These are phyloP conservation scores for Kwoniella sp. DNA, from an alignment of 768 basidiomycete genomes.

Conservation along the genomic window DNA sequence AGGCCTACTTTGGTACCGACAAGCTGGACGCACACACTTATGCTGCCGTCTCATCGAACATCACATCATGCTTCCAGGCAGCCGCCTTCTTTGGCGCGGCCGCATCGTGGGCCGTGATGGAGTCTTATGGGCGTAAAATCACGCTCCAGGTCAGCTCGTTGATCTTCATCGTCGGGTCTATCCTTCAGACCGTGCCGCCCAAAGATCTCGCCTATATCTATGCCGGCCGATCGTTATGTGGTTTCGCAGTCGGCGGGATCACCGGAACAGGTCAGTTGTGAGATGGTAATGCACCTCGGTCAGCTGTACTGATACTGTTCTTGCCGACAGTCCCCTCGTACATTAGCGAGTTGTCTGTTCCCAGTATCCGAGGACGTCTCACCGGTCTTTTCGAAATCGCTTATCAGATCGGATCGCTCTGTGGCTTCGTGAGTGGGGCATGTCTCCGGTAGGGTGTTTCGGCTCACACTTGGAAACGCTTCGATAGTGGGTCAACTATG, in stretches of 20 bases:
- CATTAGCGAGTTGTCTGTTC: conserved; percentile 50
- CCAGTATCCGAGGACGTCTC: conserved; percentile 37
- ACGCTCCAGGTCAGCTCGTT: conserved; percentile 48
- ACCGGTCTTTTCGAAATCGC: conserved; percentile 57
- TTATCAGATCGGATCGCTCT: conserved; percentile 48
- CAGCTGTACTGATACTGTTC: too few species aligned
- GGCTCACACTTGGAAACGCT: conserved; percentile 10
- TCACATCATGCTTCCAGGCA: conserved; percentile 56
- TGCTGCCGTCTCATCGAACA: conserved; percentile 53
- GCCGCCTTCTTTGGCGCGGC: conserved; percentile 50
- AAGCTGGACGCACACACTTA: conserved; percentile 46
- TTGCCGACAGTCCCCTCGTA: conserved; percentile 46
- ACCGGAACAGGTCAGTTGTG: too few species aligned
- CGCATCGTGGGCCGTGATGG: conserved; percentile 48
- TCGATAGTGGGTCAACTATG: conserved; percentile 24
- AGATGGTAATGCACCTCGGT: too few species aligned
- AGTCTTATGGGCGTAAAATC: conserved; percentile 51
- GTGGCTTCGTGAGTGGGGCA: conserved; percentile 3
- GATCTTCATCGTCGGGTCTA: conserved; percentile 54
- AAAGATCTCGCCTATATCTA: too few species aligned
- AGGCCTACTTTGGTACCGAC: conserved; percentile 52
- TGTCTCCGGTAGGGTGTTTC: not conserved
- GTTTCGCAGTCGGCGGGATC: conserved; percentile 52
- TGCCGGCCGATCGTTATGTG: conserved; percentile 27
- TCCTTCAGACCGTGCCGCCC: conserved; percentile 49